phyloP scores from a whole-genome alignment of 768 basidiomycete genomes.

The Agrocybe pediades region DNA sequence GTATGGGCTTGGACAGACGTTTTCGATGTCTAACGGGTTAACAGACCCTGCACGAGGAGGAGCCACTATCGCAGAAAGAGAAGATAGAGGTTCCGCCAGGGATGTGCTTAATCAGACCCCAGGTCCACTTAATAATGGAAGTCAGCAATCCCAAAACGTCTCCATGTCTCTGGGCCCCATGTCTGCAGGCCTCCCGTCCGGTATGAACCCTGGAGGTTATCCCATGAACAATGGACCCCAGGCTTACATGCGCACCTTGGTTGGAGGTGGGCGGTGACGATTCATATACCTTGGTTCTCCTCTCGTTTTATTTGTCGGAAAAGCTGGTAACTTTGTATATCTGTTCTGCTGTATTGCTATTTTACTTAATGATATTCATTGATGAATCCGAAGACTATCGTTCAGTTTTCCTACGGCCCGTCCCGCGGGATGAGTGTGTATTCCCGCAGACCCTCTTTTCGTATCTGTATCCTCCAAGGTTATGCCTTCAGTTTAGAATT shows the following conservation, averaged over 20 bases:
- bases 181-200: conserved; percentile 43
- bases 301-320: conserved; percentile 20
- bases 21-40: conserved; percentile 66
- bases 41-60: conserved; percentile 68
- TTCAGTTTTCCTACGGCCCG: too few relatives aligned
- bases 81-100: conserved; percentile 58
- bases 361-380: conserved; percentile 6
- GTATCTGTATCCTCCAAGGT: conserved; percentile 1
- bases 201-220: conserved; percentile 56
- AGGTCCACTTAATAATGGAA: conserved; percentile 37
- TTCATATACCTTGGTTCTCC: conserved; percentile 24
- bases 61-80: conserved; percentile 80
- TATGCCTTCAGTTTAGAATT: too few relatives aligned
- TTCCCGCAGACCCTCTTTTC: too few relatives aligned
- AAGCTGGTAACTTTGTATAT: conserved; percentile 19
- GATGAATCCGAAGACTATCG: background rate
- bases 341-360: conserved; percentile 20
- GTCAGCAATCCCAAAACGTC: conserved; percentile 38
- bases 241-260: conserved; percentile 59
- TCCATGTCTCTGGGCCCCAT: conserved; percentile 53
- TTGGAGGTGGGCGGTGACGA: conserved; percentile 51
- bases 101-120: conserved; percentile 64
- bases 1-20: conserved; percentile 83
- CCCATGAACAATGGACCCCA: conserved; percentile 60
- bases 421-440: too few relatives aligned